Conservation (phyloP, 768 basidiomycete genomes). For the Paxillus rubicundulus region DNA sequence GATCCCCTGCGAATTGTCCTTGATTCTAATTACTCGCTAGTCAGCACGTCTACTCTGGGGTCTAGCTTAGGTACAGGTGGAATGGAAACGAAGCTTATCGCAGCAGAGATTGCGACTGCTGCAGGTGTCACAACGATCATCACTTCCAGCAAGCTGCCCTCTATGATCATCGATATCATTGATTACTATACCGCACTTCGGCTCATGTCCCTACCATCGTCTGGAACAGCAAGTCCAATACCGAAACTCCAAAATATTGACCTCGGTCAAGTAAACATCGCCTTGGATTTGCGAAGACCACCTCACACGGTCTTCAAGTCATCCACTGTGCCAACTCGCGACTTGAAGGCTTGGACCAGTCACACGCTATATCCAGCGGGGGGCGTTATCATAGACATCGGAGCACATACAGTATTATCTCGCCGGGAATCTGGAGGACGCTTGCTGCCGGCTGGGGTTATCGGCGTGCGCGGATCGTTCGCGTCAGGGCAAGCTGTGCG, state of each 20-base stretch:
- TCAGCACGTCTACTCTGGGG: conserved; percentile 89
- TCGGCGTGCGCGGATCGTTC: conserved; percentile 84
- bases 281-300: conserved; percentile 45
- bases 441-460: conserved; percentile 87
- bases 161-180: conserved; percentile 76
- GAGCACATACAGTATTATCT: conserved; percentile 84
- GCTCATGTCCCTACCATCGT: conserved; percentile 36
- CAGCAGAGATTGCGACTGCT: conserved; percentile 94
- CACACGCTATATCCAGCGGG: conserved; percentile 92
- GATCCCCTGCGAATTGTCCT: not conserved
- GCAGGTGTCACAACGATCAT: conserved; percentile 94
- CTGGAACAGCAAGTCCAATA: conserved; percentile 27
- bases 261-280: conserved; percentile 22
- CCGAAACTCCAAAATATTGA: conserved; percentile 22
- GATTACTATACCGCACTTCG: conserved; percentile 60
- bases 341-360: conserved; percentile 95
- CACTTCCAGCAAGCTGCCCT: conserved; percentile 76
- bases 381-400: conserved; percentile 81
- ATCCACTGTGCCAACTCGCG: conserved; percentile 65
- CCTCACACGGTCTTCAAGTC: conserved; percentile 89
- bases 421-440: conserved; percentile 87
- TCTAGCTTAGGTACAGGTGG: conserved; percentile 95
- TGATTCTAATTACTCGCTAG: conserved; percentile 37
- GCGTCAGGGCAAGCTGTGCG: conserved; percentile 94
- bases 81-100: conserved; percentile 99